These are phyloP conservation scores for Kingdonia uniflora DNA, from an alignment of 164 flowering plant species.

Conservation along the genomic window DNA sequence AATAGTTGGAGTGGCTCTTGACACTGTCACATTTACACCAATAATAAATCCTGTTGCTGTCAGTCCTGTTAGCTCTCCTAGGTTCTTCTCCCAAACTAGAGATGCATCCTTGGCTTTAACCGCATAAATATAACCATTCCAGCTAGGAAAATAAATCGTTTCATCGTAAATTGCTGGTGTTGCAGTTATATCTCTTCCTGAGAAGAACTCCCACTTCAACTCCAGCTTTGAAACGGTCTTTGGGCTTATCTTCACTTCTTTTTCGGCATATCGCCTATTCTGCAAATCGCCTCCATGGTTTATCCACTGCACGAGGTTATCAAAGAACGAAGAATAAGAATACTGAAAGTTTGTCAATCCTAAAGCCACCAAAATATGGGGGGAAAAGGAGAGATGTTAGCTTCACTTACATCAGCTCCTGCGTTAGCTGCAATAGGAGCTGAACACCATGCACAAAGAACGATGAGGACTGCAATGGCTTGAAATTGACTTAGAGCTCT, in stretches of 20 bases:
- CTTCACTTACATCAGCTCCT: background rate
- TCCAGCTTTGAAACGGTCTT: slow-evolving; percentile 12
- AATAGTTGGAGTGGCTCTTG: slow-evolving; percentile 33
- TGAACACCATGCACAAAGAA: background rate
- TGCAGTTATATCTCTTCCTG: slow-evolving; percentile 37
- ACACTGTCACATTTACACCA: slow-evolving; percentile 9
- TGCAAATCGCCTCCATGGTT: slow-evolving; percentile 34
- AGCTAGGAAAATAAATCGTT: too few species aligned
- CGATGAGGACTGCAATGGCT: too few species aligned
- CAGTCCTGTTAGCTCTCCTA: slow-evolving; percentile 27
- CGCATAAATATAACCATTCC: too few species aligned
- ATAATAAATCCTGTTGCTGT: slow-evolving; percentile 7
- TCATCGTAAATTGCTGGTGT: too few species aligned
- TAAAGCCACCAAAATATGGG: background rate
- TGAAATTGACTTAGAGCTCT: too few species aligned
- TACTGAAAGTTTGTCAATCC: background rate
- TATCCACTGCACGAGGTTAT: slow-evolving; percentile 23
- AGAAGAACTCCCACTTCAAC: slow-evolving; percentile 31
- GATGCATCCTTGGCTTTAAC: slow-evolving; percentile 21
- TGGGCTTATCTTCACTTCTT: slow-evolving; percentile 20
- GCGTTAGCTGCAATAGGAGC: background rate
- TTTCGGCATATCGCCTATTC: too few species aligned
- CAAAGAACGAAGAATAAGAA: too few species aligned
- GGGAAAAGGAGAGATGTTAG: background rate
- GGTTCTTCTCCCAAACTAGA: slow-evolving; percentile 32